Conservation (phyloP, 768 basidiomycete genomes). For the Tubosaeta sp. region DNA sequence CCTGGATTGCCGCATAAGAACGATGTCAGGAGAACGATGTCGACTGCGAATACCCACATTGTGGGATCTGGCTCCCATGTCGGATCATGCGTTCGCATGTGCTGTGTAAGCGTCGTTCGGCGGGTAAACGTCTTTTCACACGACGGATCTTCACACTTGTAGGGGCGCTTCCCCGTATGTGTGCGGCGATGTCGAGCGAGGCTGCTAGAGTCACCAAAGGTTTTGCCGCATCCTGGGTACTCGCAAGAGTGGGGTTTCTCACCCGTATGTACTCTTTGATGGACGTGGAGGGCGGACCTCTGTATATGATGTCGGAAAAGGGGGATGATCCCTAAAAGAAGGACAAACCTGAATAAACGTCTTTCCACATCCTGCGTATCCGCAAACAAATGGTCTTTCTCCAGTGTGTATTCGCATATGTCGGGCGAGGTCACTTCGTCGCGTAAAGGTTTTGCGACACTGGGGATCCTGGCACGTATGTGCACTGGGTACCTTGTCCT, state of each 20-base stretch:
- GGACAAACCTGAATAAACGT: slow-evolving; percentile 81
- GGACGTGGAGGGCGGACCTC: slow-evolving; percentile 88
- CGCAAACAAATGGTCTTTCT: slow-evolving; percentile 79
- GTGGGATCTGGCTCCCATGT: slow-evolving; percentile 81
- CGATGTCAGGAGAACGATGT: not conserved
- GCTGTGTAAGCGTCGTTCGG: slow-evolving; percentile 77
- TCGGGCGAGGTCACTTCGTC: slow-evolving; percentile 77
- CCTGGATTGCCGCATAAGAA: slow-evolving; percentile 35
- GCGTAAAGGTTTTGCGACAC: slow-evolving; percentile 78
- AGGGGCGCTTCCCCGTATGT: slow-evolving; percentile 82
- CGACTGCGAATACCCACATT: slow-evolving; percentile 47
- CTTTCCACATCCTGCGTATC: slow-evolving; percentile 73
- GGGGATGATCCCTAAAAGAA: not conserved
- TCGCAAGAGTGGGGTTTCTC: slow-evolving; percentile 92
- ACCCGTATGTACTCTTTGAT: slow-evolving; percentile 85
- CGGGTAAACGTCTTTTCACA: slow-evolving; percentile 89
- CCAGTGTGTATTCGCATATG: slow-evolving; percentile 91
- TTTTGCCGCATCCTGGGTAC: slow-evolving; percentile 82
- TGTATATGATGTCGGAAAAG: slow-evolving; percentile 31
- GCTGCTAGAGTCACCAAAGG: slow-evolving; percentile 89
- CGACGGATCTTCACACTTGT: slow-evolving; percentile 77
- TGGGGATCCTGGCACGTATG: slow-evolving; percentile 70
- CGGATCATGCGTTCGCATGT: slow-evolving; percentile 86
- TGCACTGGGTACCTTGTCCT: slow-evolving; percentile 42
- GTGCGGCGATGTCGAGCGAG: slow-evolving; percentile 88